Conservation (phyloP, 1,139 yeast species). For the Kurtzmaniella quercitrusa region DNA sequence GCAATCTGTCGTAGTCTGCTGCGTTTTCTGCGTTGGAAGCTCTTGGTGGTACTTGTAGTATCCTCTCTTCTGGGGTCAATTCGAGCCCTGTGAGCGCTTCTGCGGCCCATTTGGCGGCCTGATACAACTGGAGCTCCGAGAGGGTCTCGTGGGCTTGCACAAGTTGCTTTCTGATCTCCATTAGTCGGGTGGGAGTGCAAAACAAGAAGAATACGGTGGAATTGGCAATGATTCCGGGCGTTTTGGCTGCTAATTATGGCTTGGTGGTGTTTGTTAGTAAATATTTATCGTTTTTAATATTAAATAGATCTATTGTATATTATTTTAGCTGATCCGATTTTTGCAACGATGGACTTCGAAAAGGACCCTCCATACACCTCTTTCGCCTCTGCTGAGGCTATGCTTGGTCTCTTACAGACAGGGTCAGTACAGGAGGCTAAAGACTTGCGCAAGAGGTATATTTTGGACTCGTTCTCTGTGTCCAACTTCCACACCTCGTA, state of each 20-base stretch:
- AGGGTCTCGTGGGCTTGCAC: conserved; percentile 23
- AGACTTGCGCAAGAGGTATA: conserved; percentile 18
- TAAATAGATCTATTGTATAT: neutral
- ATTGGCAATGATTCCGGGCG: too few relatives aligned
- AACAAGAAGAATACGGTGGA: too few relatives aligned
- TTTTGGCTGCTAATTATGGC: too few relatives aligned
- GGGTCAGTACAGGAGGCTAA: conserved; percentile 5
- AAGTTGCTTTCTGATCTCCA: conserved; percentile 20
- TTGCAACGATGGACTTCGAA: neutral
- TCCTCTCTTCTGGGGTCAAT: conserved; percentile 9
- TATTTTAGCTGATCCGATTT: neutral
- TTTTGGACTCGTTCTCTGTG: conserved; percentile 33
- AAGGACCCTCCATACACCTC: conserved; percentile 4
- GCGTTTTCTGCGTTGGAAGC: conserved; percentile 24
- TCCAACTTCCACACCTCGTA: conserved; percentile 27
- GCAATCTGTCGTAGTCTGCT: conserved; percentile 31
- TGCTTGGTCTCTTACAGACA: conserved; percentile 5
- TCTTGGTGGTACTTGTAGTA: neutral
- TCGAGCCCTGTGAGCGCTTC: conserved; percentile 61
- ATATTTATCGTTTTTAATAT: too few relatives aligned
- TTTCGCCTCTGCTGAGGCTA: conserved; percentile 8
- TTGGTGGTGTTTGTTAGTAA: neutral
- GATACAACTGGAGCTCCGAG: conserved; percentile 49
- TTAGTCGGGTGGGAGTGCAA: neutral
- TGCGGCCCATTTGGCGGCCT: conserved; percentile 77